Conservation (phyloP, 192 early-diverging fungal species). For the Entophlyctis helioformis region DNA sequence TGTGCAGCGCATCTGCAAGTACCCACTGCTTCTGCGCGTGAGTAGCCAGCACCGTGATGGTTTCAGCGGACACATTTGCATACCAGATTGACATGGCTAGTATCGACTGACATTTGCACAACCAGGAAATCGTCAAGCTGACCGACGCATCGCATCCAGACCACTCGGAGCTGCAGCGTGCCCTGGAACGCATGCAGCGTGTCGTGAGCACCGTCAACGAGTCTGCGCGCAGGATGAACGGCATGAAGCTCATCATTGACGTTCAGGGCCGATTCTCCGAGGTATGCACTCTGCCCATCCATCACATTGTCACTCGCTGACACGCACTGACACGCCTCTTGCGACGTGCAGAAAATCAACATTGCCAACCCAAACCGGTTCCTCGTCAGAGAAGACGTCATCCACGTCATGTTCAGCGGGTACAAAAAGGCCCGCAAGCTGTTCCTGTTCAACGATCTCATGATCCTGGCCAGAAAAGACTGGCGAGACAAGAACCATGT, state of each 20-base stretch:
- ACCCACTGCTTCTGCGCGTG: constrained; percentile 75
- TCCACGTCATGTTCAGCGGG: constrained; percentile 12
- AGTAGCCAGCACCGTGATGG: too few species aligned
- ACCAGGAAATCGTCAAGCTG: constrained; percentile 37
- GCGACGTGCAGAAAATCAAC: constrained; percentile 26
- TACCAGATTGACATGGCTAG: background rate
- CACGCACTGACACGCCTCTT: too few species aligned
- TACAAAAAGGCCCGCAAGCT: constrained; percentile 27
- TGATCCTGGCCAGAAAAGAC: constrained; percentile 33
- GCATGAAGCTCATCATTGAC: constrained; percentile 26
- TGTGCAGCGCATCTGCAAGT: constrained; percentile 98
- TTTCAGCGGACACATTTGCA: background rate
- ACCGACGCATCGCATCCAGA: constrained; percentile 27
- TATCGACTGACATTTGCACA: background rate
- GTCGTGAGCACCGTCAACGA: constrained; percentile 37
- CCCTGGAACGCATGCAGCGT: constrained; percentile 27
- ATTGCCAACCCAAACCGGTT: constrained; percentile 28
- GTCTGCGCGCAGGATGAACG: constrained; percentile 25
- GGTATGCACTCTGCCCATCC: too few species aligned
- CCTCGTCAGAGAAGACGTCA: constrained; percentile 32
- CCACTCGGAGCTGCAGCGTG: constrained; percentile 16
- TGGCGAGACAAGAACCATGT: constrained; percentile 39
- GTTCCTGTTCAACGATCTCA: constrained; percentile 40
- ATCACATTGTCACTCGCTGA: too few species aligned
- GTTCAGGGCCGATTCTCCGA: constrained; percentile 34